Base-by-base conservation (phyloP, 306 rosid species). In the Cucurbita ficifolia region DNA sequence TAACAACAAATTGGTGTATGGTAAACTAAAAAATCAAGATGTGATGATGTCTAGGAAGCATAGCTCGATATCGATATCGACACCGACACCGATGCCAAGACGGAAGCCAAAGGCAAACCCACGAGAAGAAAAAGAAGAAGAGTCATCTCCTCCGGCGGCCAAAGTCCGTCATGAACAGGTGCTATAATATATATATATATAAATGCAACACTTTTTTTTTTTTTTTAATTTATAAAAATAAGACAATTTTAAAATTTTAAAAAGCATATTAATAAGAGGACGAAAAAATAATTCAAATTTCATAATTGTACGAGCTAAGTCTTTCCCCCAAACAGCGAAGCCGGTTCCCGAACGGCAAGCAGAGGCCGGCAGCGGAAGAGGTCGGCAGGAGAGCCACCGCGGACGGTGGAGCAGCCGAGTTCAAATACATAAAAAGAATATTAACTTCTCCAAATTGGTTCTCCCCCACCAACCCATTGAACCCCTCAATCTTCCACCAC, bases 391-490 rank as follows among this genome's bases (percentile, higher is more conserved):
- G 77, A 80, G 81, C 61, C 79, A 36, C 75, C 58, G 46, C 82
- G 70, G 68, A 75, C 79, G 43, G 76, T 72, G 86, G 65, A 77
- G 42, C 75, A 6, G 42, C 83, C 51, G 88, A 84, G 46, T 76
- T 81, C 33, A 35, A 82, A 78, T 88, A 87, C 84, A 75, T 92
- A n/a, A 49, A 79, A 17, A 53, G 74, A 73, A 82, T 87, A 58
- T 79, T 87, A 51, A 64, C 42, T 24, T 55, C 6, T 21, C 61
- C 38, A 29, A 24, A 8, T 3, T 12, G 61, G 61, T 58, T 58
- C 40, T 58, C 64, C 13, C 61, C 61, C 33, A 19, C 60, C 35
- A 55, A 55, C 19, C 60, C 60, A 7, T 8, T 55, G 5, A 7
- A 7, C 16, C 43, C 21, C 2, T 35, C 70, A 36, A 36, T 13